Conservation (phyloP, 2,329 filamentous ascomycete species). For the Xylaria digitata region DNA sequence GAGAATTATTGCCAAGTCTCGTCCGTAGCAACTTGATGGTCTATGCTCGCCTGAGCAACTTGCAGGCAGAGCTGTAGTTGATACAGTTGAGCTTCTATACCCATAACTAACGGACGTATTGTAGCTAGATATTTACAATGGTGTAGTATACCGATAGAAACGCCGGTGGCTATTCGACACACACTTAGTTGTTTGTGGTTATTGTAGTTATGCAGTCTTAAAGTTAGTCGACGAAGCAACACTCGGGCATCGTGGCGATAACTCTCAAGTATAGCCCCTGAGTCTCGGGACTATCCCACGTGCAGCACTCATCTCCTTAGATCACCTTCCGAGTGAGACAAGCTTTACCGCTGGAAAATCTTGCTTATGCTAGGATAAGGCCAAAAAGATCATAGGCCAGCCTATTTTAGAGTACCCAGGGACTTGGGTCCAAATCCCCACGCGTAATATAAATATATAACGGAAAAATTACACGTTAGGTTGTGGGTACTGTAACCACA, state of each 20-base stretch:
- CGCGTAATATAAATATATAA: conserved; percentile 43
- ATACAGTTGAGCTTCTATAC: no score
- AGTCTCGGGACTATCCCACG: neutral
- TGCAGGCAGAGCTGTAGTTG: neutral
- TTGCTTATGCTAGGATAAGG: conserved; percentile 51
- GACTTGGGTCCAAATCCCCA: conserved; percentile 47
- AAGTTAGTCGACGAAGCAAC: conserved; percentile 38
- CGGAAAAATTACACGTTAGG: conserved; percentile 41
- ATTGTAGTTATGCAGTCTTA: conserved; percentile 26
- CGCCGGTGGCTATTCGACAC: no score
- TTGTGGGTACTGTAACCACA: conserved; percentile 53
- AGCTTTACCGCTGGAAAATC: conserved; percentile 50
- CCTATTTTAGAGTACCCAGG: neutral
- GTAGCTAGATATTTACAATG: no score
- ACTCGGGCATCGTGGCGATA: conserved; percentile 32
- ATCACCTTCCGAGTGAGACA: conserved; percentile 48
- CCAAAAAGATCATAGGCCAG: conserved; percentile 39
- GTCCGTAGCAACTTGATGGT: neutral
- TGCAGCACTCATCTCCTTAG: conserved; percentile 44
- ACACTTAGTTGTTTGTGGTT: no score
- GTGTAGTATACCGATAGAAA: no score
- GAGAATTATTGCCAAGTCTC: no score
- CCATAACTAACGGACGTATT: no score
- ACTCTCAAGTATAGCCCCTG: neutral
- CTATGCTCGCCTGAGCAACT: neutral